Conservation (phyloP, 768 basidiomycete species). For the Pleurotus djamor region DNA sequence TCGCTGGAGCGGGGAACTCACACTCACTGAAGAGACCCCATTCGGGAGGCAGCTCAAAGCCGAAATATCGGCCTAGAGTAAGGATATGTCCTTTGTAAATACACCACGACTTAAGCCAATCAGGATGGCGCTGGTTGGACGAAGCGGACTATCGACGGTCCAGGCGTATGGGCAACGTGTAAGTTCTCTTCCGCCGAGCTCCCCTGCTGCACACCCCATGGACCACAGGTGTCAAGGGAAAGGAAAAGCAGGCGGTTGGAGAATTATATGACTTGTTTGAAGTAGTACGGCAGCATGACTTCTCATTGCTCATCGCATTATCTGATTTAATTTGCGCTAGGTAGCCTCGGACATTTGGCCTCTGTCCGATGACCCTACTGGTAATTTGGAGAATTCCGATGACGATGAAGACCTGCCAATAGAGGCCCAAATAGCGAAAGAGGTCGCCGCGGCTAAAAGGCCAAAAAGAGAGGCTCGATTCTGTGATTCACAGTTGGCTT, state of each 20-base stretch:
- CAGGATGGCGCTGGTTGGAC: constrained; percentile 34
- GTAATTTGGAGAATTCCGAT: constrained; percentile 23
- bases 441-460: constrained; percentile 68
- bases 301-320: not conserved
- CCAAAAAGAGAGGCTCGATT: constrained; percentile 64
- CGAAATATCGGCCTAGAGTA: constrained; percentile 2
- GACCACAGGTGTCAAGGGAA: constrained; percentile 64
- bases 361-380: constrained; percentile 18
- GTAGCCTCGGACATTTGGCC: constrained; percentile 77
- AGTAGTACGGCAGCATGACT: constrained; percentile 41
- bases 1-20: too few species aligned
- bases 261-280: constrained; percentile 82
- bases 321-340: constrained; percentile 30
- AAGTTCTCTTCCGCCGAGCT: constrained; percentile 14
- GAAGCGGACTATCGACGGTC: constrained; percentile 69
- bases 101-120: not conserved
- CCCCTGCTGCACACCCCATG: not conserved
- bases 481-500: constrained; percentile 36
- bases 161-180: constrained; percentile 86
- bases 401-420: constrained; percentile 46
- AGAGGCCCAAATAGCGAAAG: constrained; percentile 70
- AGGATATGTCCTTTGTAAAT: not conserved
- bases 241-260: constrained; percentile 73
- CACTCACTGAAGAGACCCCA: not conserved
- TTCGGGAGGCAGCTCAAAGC: not conserved